phyloP scores from a whole-genome alignment of 1,139 yeast genomes.

The Hansenula sp. region DNA sequence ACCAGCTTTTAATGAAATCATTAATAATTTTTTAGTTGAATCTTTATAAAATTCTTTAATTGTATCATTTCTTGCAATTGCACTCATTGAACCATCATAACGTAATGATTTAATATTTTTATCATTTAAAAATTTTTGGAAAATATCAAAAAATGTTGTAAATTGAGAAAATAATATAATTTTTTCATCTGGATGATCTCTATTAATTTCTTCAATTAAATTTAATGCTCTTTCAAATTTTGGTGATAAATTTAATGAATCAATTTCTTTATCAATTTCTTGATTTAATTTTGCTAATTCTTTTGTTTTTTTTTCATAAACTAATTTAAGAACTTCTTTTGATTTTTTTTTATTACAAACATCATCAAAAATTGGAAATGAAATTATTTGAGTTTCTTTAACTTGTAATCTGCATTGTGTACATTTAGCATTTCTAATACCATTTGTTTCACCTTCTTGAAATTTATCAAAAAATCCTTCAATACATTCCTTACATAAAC shows the following conservation, averaged over 20 bases:
- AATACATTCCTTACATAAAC: slow-evolving; percentile 60
- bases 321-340: slow-evolving; percentile 25
- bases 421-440: slow-evolving; percentile 46
- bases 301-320: slow-evolving; percentile 15
- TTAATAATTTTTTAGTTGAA: slow-evolving; percentile 45
- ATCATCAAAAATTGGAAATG: slow-evolving; percentile 49
- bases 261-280: slow-evolving; percentile 26
- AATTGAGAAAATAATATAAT: slow-evolving; percentile 82
- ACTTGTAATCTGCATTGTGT: slow-evolving; percentile 40
- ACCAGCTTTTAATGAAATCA: slow-evolving; percentile 85
- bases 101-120: slow-evolving; percentile 48
- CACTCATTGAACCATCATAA: slow-evolving; percentile 80
- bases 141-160: slow-evolving; percentile 68
- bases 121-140: slow-evolving; percentile 51
- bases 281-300: slow-evolving; percentile 28
- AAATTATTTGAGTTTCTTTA: slow-evolving; percentile 39
- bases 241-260: slow-evolving; percentile 41
- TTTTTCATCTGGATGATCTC: slow-evolving; percentile 49
- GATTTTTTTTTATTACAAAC: slow-evolving; percentile 31
- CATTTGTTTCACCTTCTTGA: slow-evolving; percentile 30
- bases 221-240: slow-evolving; percentile 48
- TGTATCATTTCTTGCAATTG: slow-evolving; percentile 56
- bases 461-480: slow-evolving; percentile 44
- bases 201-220: slow-evolving; percentile 39
- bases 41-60: slow-evolving; percentile 63